Conservation (phyloP, 202 grass and related monocot species). For the Schoenoplectus tabernaemontani region DNA sequence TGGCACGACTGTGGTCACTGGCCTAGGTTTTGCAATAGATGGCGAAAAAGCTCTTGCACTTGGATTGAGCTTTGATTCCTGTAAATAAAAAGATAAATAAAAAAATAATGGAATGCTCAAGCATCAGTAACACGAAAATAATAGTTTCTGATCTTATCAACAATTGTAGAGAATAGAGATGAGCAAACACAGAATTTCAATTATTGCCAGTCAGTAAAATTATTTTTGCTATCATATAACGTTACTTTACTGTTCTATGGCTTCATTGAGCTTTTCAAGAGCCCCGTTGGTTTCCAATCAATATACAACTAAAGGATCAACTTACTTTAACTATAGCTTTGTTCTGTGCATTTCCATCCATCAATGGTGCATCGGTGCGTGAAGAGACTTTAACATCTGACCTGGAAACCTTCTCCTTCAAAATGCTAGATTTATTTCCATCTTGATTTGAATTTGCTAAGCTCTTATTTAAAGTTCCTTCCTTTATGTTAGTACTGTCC, state of each 20-base stretch:
- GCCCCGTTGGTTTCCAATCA: neutral
- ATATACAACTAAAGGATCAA: neutral
- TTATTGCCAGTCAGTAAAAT: neutral
- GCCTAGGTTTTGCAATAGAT: conserved; percentile 54
- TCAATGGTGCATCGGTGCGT: conserved; percentile 25
- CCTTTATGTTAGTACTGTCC: conserved; percentile 21
- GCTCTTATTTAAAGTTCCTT: conserved; percentile 23
- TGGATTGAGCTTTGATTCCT: conserved; percentile 95
- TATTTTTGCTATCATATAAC: neutral
- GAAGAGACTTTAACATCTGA: conserved; percentile 32
- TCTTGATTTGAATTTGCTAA: conserved; percentile 19
- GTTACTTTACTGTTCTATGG: neutral
- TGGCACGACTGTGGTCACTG: conserved; percentile 26
- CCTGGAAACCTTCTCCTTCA: conserved; percentile 24
- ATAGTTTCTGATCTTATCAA: conserved; percentile 10
- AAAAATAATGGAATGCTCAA: conserved; percentile 8
- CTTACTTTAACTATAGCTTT: conserved; percentile 54
- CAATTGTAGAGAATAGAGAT: neutral
- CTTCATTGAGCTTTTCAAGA: neutral
- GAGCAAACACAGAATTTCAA: conserved; percentile 13
- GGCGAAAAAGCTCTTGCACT: conserved; percentile 76
- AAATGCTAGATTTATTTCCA: conserved; percentile 28
- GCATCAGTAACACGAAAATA: conserved; percentile 18
- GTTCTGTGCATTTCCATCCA: conserved; percentile 27
- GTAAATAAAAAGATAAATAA: conserved; percentile 21